phyloP scores from a whole-genome alignment of 1,139 yeast genomes.

The Zygoascus hellenicus region DNA sequence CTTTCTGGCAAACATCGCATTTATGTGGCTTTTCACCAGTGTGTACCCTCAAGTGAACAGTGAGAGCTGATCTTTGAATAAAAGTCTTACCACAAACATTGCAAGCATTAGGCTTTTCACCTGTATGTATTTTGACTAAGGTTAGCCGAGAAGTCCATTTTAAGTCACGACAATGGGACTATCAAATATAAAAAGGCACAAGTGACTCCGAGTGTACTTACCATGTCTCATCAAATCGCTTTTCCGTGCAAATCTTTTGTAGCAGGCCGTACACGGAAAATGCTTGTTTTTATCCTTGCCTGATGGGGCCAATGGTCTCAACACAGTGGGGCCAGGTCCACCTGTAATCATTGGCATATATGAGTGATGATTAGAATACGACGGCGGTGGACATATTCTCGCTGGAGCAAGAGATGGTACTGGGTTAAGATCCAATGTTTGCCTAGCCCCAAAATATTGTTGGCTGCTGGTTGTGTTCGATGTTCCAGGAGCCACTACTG shows the following conservation, averaged over 20 bases:
- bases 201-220: constrained; percentile 2
- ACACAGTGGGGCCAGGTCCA: neutral
- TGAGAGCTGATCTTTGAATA: constrained; percentile 63
- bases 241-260: constrained; percentile 49
- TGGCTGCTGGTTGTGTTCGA: too few species aligned
- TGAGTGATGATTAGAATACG: neutral
- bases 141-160: neutral
- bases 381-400: neutral
- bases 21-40: constrained; percentile 64
- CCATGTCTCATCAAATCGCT: constrained; percentile 66
- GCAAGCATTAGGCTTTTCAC: constrained; percentile 50
- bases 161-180: too few species aligned
- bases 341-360: neutral
- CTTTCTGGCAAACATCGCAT: constrained; percentile 34
- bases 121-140: constrained; percentile 64
- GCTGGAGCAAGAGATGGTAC: neutral
- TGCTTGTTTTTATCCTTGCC: constrained; percentile 16
- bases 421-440: neutral
- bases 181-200: too few species aligned
- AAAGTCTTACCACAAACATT: constrained; percentile 48
- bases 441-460: too few species aligned
- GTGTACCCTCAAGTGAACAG: constrained; percentile 71
- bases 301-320: constrained; percentile 2
- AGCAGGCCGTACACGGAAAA: constrained; percentile 26
- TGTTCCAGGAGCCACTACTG: too few species aligned